Evolutionary conservation across 495 filamentous ascomycete genomes (phyloP), one percentile per base, ranked within the genome.

Genomic region (Paragyromitra xinjiangensis): DNA sequence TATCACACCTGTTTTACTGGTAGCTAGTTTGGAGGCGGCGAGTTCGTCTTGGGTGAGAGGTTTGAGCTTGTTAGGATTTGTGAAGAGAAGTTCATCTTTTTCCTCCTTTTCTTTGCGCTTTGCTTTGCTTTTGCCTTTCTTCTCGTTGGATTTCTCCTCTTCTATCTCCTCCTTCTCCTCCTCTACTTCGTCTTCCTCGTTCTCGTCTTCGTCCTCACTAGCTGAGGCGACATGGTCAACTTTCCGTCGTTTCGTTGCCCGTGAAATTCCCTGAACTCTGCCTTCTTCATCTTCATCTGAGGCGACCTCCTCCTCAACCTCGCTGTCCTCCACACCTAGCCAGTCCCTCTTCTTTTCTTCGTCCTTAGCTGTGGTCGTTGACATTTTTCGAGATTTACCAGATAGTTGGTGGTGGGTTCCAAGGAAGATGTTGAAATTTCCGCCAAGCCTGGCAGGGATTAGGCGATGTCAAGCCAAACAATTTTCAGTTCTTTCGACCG

Each of bases 1-100:
- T 64, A 98, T 85, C 3, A 97, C 91, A 48, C 94, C 94, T 0
- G 91, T 91, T 78, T 87, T 89, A 51, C 87, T 87, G 63, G 89
- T 85, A 8, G 88, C 88, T 48, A 84, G 84, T 68, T 88, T 88
- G 16, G 87, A 87, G 19, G 84, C 85, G n/a, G 88, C 85, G 65
- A 92, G 86, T 71, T 89, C 89, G 82, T 88, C 90, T 63, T 88
- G 88, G 16, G 84, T 87, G 22, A 90, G 82, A 7, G 88, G 86
- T 71, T 87, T 86, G 65, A 82, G 75, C 16, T 62, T 73, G 22
- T 80, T 65, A 12, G 81, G 69, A 24, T 78, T 70, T 19, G 71
- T 78, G 66, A 78, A 68, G 39, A 77, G 78, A 26, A 88, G 81
- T 37, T 87, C 84, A 12, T 67, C 48, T 48, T 79, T 58, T 9